phyloP scores from a whole-genome alignment of 2,329 filamentous ascomycete species.

The Neofusicoccum sp. region DNA sequence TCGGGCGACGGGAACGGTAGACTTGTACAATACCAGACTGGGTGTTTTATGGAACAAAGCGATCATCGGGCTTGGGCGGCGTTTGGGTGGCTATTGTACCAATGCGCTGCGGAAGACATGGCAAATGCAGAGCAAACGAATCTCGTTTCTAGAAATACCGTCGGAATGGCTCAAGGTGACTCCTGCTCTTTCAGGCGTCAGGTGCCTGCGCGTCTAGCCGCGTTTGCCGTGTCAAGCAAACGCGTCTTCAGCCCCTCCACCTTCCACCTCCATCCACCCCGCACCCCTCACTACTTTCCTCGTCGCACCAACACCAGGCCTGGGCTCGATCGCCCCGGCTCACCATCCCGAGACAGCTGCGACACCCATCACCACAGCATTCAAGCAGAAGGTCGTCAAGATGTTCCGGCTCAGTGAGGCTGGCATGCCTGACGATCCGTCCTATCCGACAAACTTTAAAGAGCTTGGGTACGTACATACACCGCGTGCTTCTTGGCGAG shows the following conservation, averaged over 20 bases:
- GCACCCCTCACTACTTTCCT: background rate
- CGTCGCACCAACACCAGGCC: background rate
- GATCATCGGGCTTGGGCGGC: slow-evolving; percentile 31
- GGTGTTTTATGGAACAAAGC: background rate
- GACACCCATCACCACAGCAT: background rate
- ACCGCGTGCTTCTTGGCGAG: background rate
- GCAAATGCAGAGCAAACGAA: background rate
- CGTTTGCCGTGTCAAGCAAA: background rate
- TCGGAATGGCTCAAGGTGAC: background rate
- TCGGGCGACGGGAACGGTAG: background rate
- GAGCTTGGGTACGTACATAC: slow-evolving; percentile 66
- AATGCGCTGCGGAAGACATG: background rate
- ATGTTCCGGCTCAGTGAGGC: slow-evolving; percentile 78
- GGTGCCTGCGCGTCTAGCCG: background rate
- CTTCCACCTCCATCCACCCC: background rate
- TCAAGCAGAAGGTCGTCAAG: slow-evolving; percentile 24
- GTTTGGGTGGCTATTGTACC: slow-evolving; percentile 26
- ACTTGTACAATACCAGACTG: slow-evolving; percentile 12
- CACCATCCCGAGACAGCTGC: background rate
- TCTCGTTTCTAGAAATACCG: background rate
- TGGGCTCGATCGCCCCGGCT: background rate
- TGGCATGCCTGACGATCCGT: slow-evolving; percentile 70
- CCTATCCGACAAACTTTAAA: slow-evolving; percentile 66
- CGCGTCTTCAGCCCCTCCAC: background rate
- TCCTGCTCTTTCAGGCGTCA: background rate